These are phyloP conservation scores for Cercospora canescens DNA, from an alignment of 2,329 filamentous ascomycete genomes.

Conservation along the genomic window DNA sequence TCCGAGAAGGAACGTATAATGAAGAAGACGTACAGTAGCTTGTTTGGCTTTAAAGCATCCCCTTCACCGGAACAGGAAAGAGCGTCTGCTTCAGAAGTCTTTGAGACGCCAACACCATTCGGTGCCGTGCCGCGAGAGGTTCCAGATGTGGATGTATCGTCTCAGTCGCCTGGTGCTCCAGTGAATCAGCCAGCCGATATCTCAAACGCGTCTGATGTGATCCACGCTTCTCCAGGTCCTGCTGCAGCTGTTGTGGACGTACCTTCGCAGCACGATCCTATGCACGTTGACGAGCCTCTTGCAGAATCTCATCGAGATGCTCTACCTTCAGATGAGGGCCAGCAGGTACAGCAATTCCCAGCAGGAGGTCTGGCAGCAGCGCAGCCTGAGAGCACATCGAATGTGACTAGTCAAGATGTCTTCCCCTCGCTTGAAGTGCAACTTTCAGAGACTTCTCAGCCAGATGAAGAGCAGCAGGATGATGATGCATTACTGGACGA, in stretches of 20 bases:
- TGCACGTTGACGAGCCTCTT: background rate
- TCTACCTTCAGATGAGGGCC: background rate
- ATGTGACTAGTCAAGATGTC: background rate
- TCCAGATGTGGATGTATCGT: background rate
- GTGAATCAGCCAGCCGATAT: background rate
- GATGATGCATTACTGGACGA: background rate
- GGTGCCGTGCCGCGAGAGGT: background rate
- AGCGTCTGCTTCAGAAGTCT: background rate
- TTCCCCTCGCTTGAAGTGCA: constrained; percentile 3
- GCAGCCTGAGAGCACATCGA: background rate
- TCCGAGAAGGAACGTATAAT: constrained; percentile 33
- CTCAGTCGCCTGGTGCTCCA: background rate
- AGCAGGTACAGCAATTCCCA: background rate
- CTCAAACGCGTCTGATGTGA: background rate
- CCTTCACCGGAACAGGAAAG: constrained; percentile 26
- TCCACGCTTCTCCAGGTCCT: background rate
- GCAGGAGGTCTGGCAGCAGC: background rate
- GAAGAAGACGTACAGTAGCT: constrained; percentile 32
- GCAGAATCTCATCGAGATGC: background rate
- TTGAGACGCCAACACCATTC: constrained; percentile 14
- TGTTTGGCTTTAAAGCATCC: constrained; percentile 34
- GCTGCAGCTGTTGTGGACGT: background rate
- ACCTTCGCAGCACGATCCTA: background rate
- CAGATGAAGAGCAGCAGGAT: background rate
- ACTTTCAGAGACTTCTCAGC: constrained; percentile 1